Evolutionary conservation across 1,284 basidiomycete genomes (phyloP).

Genomic region (Volvariella surrecta): DNA sequence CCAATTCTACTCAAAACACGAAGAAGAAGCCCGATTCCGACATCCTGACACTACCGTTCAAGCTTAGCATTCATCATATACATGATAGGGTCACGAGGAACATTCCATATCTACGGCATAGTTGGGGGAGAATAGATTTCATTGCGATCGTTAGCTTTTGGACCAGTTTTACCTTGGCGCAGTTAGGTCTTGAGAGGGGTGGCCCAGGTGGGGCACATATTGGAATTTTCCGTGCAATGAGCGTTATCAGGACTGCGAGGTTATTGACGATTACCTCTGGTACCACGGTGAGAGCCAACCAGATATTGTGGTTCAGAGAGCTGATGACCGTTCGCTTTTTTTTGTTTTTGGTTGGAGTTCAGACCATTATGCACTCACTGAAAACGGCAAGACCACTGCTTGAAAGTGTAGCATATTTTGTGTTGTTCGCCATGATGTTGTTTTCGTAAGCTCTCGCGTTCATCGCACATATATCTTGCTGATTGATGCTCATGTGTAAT

Average conservation of each 20-base stretch:
- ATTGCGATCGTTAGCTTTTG: conserved; percentile 80
- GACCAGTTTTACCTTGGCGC: conserved; percentile 70
- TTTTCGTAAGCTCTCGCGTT: conserved; percentile 59
- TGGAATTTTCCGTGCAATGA: conserved; percentile 85
- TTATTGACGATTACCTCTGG: conserved; percentile 86
- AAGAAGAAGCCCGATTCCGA: conserved; percentile 39
- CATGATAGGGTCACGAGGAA: conserved; percentile 50
- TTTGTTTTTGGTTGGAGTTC: conserved; percentile 5
- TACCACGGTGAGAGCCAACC: conserved; percentile 59
- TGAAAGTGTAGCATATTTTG: conserved; percentile 85
- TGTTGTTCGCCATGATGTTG: conserved; percentile 82
- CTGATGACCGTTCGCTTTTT: not conserved
- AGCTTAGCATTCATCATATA: conserved; percentile 47
- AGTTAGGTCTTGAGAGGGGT: conserved; percentile 57
- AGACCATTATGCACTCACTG: conserved; percentile 91
- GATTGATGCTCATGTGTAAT: conserved; percentile 5
- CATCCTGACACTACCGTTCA: conserved; percentile 55
- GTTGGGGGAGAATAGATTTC: conserved; percentile 90
- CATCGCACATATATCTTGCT: conserved; percentile 2
- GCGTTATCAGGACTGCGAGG: conserved; percentile 79
- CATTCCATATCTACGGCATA: conserved; percentile 85
- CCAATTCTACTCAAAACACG: conserved; percentile 24
- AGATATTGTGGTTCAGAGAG: too few relatives aligned
- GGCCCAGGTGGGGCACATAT: conserved; percentile 57
- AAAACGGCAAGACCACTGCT: conserved; percentile 88